Percentiles rank a stretch among this genome's conserved stretches.
Conservation (phyloP, 805 yeast species). For the Lachancea mirantina region DNA sequence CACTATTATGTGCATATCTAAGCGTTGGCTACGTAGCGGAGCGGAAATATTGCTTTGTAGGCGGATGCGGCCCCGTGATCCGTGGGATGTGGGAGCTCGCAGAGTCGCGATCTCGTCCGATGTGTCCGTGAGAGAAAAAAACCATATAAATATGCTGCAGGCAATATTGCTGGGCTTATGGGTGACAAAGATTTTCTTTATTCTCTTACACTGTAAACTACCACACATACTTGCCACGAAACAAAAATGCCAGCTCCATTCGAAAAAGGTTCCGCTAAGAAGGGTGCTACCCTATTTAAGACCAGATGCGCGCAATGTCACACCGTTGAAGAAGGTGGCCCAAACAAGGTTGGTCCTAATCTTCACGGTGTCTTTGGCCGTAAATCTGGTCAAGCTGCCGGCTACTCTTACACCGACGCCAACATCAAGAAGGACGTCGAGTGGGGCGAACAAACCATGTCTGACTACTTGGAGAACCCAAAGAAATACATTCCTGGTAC, state of each 20-base stretch:
- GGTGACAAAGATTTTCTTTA: too few species aligned
- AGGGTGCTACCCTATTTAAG: constrained; percentile 97
- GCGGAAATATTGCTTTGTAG: constrained; percentile 2
- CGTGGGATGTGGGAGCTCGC: neutral
- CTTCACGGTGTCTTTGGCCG: constrained; percentile 93
- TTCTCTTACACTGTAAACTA: too few species aligned
- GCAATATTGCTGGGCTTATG: too few species aligned
- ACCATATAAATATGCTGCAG: constrained; percentile 6
- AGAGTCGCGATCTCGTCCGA: constrained; percentile 7
- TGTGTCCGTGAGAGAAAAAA: constrained; percentile 9
- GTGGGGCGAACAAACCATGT: constrained; percentile 85
- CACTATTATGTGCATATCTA: constrained; percentile 1
- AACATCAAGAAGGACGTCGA: constrained; percentile 90
- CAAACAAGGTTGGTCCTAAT: constrained; percentile 99
- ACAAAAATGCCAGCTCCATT: constrained; percentile 21
- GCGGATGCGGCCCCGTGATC: too few species aligned
- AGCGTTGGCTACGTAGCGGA: constrained; percentile 1
- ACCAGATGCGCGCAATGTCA: constrained; percentile 99
- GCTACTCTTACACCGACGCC: constrained; percentile 96
- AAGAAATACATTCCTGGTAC: constrained; percentile 99
- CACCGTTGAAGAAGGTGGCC: constrained; percentile 92
- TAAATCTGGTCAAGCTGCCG: constrained; percentile 83
- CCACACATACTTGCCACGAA: too few species aligned
- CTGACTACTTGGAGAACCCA: constrained; percentile 97
- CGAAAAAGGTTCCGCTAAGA: constrained; percentile 60